Percentiles rank a stretch among this genome's conserved stretches.
Evolutionary conservation across 2,329 filamentous ascomycete genomes (phyloP).

Genomic region (Nectriaceae sp.): DNA sequence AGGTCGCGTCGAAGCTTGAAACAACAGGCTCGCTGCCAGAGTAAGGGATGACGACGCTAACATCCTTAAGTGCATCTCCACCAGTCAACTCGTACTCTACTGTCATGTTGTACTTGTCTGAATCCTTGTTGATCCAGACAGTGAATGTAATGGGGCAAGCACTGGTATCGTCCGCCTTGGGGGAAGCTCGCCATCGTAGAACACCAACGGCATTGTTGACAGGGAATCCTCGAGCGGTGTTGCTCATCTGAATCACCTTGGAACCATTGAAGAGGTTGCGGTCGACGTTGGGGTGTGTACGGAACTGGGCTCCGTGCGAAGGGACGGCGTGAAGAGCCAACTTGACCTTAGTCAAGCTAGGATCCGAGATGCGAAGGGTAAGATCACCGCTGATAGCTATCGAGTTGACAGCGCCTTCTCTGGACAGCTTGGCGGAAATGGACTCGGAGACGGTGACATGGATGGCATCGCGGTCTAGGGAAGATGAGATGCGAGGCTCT

Average conservation of each 20-base stretch:
- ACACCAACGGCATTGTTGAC: conserved; percentile 93
- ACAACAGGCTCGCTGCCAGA: conserved; percentile 81
- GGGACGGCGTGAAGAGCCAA: conserved; percentile 76
- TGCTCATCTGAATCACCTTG: conserved; percentile 87
- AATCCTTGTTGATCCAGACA: conserved; percentile 93
- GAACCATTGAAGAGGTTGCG: conserved; percentile 80
- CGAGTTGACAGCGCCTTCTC: conserved; percentile 84
- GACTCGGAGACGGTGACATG: conserved; percentile 86
- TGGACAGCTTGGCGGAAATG: conserved; percentile 86
- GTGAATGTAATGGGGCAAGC: conserved; percentile 94
- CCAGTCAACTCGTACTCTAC: conserved; percentile 94
- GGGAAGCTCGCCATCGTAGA: conserved; percentile 85
- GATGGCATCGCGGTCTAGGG: conserved; percentile 79
- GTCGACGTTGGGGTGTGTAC: conserved; percentile 96
- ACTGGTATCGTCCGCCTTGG: conserved; percentile 76
- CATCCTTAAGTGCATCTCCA: conserved; percentile 76
- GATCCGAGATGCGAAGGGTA: conserved; percentile 85
- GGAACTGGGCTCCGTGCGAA: conserved; percentile 85
- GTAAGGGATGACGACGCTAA: conserved; percentile 87
- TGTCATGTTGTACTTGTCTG: conserved; percentile 83
- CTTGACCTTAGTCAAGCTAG: conserved; percentile 88
- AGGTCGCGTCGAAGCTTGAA: conserved; percentile 90
- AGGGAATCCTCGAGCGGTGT: conserved; percentile 85
- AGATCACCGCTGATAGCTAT: conserved; percentile 91
- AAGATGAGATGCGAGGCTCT: conserved; percentile 62